Evolutionary conservation across 2,329 filamentous ascomycete genomes (phyloP).

Genomic region (Verticillium longisporum): DNA sequence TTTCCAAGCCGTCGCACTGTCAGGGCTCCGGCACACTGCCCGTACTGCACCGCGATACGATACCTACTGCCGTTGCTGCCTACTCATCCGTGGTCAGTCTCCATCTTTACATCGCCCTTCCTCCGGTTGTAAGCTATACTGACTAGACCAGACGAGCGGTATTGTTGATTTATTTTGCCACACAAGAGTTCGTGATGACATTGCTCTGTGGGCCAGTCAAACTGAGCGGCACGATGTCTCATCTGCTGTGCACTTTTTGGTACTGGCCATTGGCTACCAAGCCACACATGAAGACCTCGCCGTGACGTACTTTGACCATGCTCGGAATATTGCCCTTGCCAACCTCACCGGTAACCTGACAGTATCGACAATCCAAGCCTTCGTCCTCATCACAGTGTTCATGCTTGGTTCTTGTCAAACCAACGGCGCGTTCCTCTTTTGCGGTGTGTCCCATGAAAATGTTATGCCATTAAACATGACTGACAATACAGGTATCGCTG

Average conservation of each 20-base stretch:
- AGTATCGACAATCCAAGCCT: slow-evolving; percentile 42
- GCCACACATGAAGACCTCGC: slow-evolving; percentile 31
- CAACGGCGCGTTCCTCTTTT: slow-evolving; percentile 47
- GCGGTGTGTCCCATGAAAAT: slow-evolving; percentile 19
- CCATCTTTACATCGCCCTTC: neutral
- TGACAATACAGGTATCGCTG: slow-evolving; percentile 32
- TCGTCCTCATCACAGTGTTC: slow-evolving; percentile 43
- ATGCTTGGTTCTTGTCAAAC: slow-evolving; percentile 50
- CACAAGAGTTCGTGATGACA: slow-evolving; percentile 27
- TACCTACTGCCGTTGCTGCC: slow-evolving; percentile 12
- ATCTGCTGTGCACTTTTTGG: slow-evolving; percentile 39
- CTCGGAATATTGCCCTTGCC: slow-evolving; percentile 35
- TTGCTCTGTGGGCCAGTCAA: slow-evolving; percentile 33
- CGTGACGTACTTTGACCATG: slow-evolving; percentile 42
- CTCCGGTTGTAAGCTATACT: neutral
- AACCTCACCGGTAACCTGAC: slow-evolving; percentile 39
- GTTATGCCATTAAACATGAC: neutral
- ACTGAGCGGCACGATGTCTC: slow-evolving; percentile 25
- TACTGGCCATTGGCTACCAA: slow-evolving; percentile 43
- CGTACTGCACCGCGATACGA: slow-evolving; percentile 9
- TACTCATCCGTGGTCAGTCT: slow-evolving; percentile 18
- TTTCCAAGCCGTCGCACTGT: slow-evolving; percentile 6
- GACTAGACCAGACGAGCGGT: slow-evolving; percentile 26
- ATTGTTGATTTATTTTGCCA: slow-evolving; percentile 43
- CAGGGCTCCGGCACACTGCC: slow-evolving; percentile 12